Conservation (phyloP, 495 filamentous ascomycete genomes). For the Glonium stellatum region DNA sequence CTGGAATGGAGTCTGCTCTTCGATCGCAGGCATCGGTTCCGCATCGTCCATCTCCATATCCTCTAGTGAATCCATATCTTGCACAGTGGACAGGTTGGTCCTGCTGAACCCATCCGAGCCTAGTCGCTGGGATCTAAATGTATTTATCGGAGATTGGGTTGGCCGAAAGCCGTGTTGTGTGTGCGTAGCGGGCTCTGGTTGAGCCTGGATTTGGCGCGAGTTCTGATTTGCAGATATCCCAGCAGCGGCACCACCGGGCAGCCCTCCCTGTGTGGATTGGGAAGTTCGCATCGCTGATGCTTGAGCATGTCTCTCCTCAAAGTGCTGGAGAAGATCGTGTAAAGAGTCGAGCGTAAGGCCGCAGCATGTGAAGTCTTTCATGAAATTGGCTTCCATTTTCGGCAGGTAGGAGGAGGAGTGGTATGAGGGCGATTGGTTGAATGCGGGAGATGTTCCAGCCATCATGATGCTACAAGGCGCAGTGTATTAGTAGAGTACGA, state of each 20-base stretch:
- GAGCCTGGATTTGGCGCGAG: conserved; percentile 31
- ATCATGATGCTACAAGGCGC: conserved; percentile 70
- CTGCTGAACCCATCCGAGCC: conserved; percentile 30
- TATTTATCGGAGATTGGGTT: conserved; percentile 4
- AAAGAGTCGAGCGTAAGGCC: conserved; percentile 77
- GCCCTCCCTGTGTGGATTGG: conserved; percentile 44
- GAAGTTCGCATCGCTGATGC: conserved; percentile 51
- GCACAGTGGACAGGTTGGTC: conserved; percentile 39
- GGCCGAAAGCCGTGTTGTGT: conserved; percentile 27
- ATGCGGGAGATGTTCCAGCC: conserved; percentile 91
- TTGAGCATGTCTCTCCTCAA: conserved; percentile 84
- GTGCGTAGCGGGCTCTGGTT: conserved; percentile 36
- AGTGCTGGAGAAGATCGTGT: conserved; percentile 92
- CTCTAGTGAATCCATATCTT: conserved; percentile 80
- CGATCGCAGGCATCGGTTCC: conserved; percentile 44
- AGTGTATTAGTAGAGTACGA: conserved; percentile 26
- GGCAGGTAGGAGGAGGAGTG: conserved; percentile 97
- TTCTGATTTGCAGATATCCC: conserved; percentile 4
- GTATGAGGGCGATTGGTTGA: conserved; percentile 80
- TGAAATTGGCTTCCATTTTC: conserved; percentile 94
- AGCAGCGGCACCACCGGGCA: conserved; percentile 42
- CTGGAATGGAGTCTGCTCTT: conserved; percentile 41
- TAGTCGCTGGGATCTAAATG: conserved; percentile 19
- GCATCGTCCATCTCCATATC: conserved; percentile 97
- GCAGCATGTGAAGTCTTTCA: conserved; percentile 94